Evolutionary conservation across 805 yeast species (phyloP).

Genomic region (Zygotorulaspora florentina): DNA sequence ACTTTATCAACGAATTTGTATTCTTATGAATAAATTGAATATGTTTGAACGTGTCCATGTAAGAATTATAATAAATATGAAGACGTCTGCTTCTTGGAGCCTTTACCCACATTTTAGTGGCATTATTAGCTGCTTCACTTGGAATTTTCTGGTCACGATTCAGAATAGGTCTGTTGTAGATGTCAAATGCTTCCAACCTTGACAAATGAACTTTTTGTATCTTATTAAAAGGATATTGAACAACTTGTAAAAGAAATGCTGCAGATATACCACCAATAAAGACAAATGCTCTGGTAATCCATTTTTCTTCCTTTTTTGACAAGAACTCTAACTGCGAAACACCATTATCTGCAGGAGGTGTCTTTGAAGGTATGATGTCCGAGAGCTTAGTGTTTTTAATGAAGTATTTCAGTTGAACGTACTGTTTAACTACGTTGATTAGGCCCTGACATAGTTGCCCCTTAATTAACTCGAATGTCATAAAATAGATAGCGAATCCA

Average conservation of each 20-base stretch:
- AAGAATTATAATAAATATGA: slow-evolving; percentile 64
- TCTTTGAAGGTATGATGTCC: slow-evolving; percentile 21
- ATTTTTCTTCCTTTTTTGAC: slow-evolving; percentile 25
- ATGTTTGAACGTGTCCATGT: slow-evolving; percentile 68
- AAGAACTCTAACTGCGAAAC: slow-evolving; percentile 20
- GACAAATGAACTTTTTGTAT: slow-evolving; percentile 76
- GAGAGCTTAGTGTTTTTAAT: slow-evolving; percentile 22
- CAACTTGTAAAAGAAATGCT: slow-evolving; percentile 66
- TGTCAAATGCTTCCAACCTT: slow-evolving; percentile 75
- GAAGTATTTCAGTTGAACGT: slow-evolving; percentile 39
- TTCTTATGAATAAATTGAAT: slow-evolving; percentile 50
- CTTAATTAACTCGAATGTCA: slow-evolving; percentile 74
- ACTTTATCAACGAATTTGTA: slow-evolving; percentile 45
- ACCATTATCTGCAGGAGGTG: slow-evolving; percentile 20
- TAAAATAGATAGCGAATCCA: slow-evolving; percentile 84
- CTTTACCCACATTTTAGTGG: slow-evolving; percentile 13
- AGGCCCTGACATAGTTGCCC: slow-evolving; percentile 56
- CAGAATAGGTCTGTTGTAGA: slow-evolving; percentile 35
- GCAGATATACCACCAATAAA: slow-evolving; percentile 86
- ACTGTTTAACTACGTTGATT: slow-evolving; percentile 42
- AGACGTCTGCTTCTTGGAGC: slow-evolving; percentile 21
- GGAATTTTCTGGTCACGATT: slow-evolving; percentile 30
- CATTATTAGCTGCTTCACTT: slow-evolving; percentile 3
- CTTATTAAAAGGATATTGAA: slow-evolving; percentile 80
- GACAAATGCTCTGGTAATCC: slow-evolving; percentile 36